A percentile compares a stretch with the other conserved stretches of the same genome.
phyloP scores from a whole-genome alignment of 176 grass and related monocot species.

The Carex littledalei region DNA sequence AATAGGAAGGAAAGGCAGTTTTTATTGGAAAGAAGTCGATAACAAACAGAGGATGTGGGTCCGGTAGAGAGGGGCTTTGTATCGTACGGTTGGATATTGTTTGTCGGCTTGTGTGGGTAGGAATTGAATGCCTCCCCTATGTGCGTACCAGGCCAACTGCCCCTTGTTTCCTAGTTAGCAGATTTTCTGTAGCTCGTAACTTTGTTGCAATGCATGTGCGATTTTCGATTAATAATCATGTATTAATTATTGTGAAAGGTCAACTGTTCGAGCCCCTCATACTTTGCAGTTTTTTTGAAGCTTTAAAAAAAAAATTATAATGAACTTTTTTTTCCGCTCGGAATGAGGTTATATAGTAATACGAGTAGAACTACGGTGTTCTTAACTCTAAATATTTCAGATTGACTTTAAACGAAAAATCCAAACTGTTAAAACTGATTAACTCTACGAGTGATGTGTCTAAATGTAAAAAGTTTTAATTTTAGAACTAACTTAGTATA shows the following conservation, averaged over 20 bases:
- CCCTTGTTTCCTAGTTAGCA: neutral
- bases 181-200: neutral
- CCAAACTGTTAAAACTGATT: too few species aligned
- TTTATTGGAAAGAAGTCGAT: neutral
- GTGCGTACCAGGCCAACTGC: neutral
- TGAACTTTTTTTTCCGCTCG: too few species aligned
- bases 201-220: neutral
- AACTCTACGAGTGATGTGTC: too few species aligned
- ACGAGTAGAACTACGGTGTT: too few species aligned
- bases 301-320: too few species aligned
- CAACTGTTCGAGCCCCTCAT: too few species aligned
- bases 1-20: neutral
- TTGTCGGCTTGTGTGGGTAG: neutral
- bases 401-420: too few species aligned
- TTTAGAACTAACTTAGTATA: too few species aligned
- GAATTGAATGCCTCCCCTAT: neutral
- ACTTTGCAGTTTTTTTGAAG: too few species aligned
- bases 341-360: too few species aligned
- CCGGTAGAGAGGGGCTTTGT: neutral
- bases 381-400: too few species aligned
- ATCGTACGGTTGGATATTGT: slow-evolving; percentile 9
- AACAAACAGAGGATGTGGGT: neutral
- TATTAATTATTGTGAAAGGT: neutral
- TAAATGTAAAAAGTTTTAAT: too few species aligned
- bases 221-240: neutral